Evolutionary conservation across 2,329 filamentous ascomycete genomes (phyloP), one percentile per base, ranked within the genome.

Genomic region (Aspergillus fijiensis): DNA sequence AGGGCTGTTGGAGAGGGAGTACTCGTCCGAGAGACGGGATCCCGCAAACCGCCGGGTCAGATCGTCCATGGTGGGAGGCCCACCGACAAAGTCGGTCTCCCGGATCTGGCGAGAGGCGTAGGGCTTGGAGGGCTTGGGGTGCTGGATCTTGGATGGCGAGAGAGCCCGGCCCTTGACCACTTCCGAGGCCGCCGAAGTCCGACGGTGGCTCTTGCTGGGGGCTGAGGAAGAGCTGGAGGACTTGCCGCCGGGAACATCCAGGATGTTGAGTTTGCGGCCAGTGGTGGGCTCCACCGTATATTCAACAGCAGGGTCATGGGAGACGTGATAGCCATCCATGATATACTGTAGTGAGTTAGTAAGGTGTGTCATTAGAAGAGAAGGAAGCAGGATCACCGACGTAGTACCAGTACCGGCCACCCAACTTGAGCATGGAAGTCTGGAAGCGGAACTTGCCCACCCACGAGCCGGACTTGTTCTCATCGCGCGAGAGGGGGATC

Each of bases 371-470:
- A 25, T 53, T 12, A 49, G 29, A 14, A n/a, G n/a, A 49, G n/a
- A n/a, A 51, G 10, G 27, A 27, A 16, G 47, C 39, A 27, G 11
- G 31, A 31, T 16, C 53, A 77, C 80, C 65, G 75, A 82, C 80
- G 87, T 99, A 99, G 88, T 98, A 99, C 95, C 95, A 99, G 87
- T 98, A 98, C 76, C 94, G 89, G 77, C 91, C 88, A 76, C 94
- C 92, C 71, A 91, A 84, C 83, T 94, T 88, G 71, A 98, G 86
- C 62, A 91, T 94, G 64, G 87, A 81, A 76, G 89, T 89, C 81
- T 95, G 90, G 82, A 99, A 97, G 81, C 92, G 89, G 84, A 99
- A 97, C 73, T 92, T 96, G 74, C 94, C 95, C 78, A 93, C 91
- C 92, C 94, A 98, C 70, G 90, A 90, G 75, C 92, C 92, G 59